These are phyloP conservation scores for Ramaria rubella DNA, from an alignment of 768 basidiomycete genomes.

Conservation along the genomic window DNA sequence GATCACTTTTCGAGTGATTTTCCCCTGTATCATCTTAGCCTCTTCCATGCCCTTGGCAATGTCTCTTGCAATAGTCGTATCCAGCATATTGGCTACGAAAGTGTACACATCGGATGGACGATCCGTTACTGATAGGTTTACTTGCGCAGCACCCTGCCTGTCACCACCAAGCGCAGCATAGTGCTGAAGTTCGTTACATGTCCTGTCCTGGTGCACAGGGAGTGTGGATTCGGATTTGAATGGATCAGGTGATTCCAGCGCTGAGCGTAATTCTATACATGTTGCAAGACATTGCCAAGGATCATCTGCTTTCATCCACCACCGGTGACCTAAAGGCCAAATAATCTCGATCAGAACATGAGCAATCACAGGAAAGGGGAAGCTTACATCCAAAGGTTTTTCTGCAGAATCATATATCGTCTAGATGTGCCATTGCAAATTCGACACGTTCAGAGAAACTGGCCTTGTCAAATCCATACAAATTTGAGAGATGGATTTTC, in stretches of 20 bases:
- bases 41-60: conserved; percentile 40
- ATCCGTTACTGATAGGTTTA: conserved; percentile 81
- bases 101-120: conserved; percentile 94
- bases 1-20: conserved; percentile 87
- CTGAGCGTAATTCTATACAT: conserved; percentile 81
- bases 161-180: conserved; percentile 98
- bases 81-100: conserved; percentile 82
- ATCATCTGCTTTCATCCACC: conserved; percentile 92
- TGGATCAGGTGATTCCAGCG: conserved; percentile 63
- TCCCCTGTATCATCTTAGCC: conserved; percentile 63
- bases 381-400: conserved; percentile 64
- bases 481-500: conserved; percentile 89
- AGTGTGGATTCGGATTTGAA: conserved; percentile 54
- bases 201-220: conserved; percentile 98
- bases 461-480: conserved; percentile 92
- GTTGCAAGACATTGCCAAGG: conserved; percentile 97
- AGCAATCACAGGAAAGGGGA: conserved; percentile 1
- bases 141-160: conserved; percentile 77
- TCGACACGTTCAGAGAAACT: conserved; percentile 87
- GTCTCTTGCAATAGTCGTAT: conserved; percentile 55
- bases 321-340: conserved; percentile 57
- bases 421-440: conserved; percentile 66
- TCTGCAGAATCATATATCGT: conserved; percentile 76
- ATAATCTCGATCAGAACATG: conserved; percentile 2
- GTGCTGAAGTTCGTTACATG: conserved; percentile 97